These are phyloP conservation scores for Sordariomycetes sp. DNA, from an alignment of 2,329 filamentous ascomycete genomes.

Conservation along the genomic window DNA sequence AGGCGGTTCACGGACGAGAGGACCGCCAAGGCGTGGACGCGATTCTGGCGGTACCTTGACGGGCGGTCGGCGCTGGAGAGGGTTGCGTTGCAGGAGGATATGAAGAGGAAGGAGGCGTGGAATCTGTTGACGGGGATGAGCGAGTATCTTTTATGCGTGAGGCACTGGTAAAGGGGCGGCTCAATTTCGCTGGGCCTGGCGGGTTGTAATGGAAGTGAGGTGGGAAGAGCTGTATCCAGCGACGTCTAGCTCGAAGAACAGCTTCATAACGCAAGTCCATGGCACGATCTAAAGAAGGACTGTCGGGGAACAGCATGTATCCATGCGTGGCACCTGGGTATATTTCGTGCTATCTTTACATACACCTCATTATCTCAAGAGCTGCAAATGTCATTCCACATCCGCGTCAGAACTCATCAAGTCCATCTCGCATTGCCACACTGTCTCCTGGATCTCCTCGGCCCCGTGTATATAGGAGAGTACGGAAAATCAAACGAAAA, in stretches of 20 bases:
- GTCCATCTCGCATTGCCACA: background rate
- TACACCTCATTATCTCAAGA: background rate
- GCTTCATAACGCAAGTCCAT: too few relatives aligned
- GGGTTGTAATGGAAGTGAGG: too few relatives aligned
- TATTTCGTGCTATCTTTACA: background rate
- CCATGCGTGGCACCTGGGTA: background rate
- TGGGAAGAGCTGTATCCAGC: too few relatives aligned
- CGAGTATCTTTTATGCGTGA: slow-evolving; percentile 55
- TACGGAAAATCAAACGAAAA: background rate
- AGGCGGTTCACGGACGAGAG: slow-evolving; percentile 36
- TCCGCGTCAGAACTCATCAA: background rate
- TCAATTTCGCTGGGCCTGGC: too few relatives aligned
- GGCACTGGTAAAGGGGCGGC: slow-evolving; percentile 49
- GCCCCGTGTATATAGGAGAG: background rate
- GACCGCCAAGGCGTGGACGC: slow-evolving; percentile 57
- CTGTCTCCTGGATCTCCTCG: background rate
- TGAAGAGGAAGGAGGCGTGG: slow-evolving; percentile 78
- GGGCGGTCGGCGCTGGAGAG: slow-evolving; percentile 77
- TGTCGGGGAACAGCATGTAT: too few relatives aligned
- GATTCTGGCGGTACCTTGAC: slow-evolving; percentile 78
- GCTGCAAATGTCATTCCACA: background rate
- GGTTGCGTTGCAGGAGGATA: slow-evolving; percentile 71
- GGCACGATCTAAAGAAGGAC: too few relatives aligned
- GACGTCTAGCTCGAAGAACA: too few relatives aligned
- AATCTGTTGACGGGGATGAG: slow-evolving; percentile 53